Evolutionary conservation across 2,329 filamentous ascomycete species (phyloP).

Genomic region (Fusarium secorum): DNA sequence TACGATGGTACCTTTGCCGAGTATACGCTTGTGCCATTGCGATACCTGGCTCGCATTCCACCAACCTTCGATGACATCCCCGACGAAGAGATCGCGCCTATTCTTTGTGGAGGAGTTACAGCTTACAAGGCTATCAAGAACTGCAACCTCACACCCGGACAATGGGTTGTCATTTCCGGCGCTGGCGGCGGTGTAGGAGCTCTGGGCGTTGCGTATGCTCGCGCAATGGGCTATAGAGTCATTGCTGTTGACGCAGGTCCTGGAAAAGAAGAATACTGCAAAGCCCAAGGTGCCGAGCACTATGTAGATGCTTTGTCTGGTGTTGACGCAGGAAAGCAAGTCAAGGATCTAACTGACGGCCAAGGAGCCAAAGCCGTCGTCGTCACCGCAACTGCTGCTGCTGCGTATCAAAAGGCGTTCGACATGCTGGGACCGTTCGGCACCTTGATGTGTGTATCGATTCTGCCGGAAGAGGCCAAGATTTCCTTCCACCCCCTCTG

Average conservation of each 20-base stretch:
- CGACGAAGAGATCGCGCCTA: conserved; percentile 50
- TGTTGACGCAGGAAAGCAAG: conserved; percentile 6
- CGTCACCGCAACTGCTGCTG: conserved; percentile 42
- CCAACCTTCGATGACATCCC: conserved; percentile 35
- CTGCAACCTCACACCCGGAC: conserved; percentile 44
- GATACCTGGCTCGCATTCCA: conserved; percentile 45
- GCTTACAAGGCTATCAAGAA: conserved; percentile 53
- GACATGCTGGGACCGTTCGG: conserved; percentile 45
- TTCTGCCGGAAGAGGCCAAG: conserved; percentile 41
- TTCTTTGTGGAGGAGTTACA: conserved; percentile 54
- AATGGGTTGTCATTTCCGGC: conserved; percentile 49
- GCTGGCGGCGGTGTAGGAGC: conserved; percentile 52
- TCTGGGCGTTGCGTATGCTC: conserved; percentile 50
- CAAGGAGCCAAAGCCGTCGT: conserved; percentile 41
- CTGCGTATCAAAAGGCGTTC: conserved; percentile 48
- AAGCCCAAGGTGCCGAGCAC: conserved; percentile 47
- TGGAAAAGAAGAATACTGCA: conserved; percentile 44
- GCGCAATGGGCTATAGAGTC: conserved; percentile 52
- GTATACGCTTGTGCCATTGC: conserved; percentile 47
- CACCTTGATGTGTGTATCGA: conserved; percentile 51
- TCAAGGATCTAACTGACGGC: conserved; percentile 23
- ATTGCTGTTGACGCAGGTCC: conserved; percentile 50
- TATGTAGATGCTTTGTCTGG: conserved; percentile 47
- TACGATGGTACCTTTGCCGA: conserved; percentile 52
- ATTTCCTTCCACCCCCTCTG: conserved; percentile 46